phyloP scores from a whole-genome alignment of 495 filamentous ascomycete genomes.

The Annulohypoxylon maeteangense region DNA sequence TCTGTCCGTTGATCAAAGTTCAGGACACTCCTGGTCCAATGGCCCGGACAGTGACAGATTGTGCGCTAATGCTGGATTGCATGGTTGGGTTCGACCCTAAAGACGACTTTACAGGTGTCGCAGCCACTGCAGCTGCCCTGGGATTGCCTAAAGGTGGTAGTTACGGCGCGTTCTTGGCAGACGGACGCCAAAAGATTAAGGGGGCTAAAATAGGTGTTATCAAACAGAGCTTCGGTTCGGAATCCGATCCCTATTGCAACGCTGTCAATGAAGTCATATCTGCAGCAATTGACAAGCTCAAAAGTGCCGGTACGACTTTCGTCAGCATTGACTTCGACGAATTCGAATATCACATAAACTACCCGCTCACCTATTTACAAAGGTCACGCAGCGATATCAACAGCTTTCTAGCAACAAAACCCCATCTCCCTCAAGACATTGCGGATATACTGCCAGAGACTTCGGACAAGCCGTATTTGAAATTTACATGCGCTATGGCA shows the following conservation, averaged over 20 bases:
- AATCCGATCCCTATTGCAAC: slow-evolving; percentile 35
- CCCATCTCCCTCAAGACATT: slow-evolving; percentile 35
- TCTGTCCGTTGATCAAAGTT: slow-evolving; percentile 47
- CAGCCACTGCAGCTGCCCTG: slow-evolving; percentile 33
- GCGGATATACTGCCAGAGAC: slow-evolving; percentile 30
- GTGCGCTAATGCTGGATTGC: slow-evolving; percentile 49
- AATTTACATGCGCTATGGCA: slow-evolving; percentile 29
- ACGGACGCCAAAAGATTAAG: slow-evolving; percentile 26
- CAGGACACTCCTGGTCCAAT: slow-evolving; percentile 54
- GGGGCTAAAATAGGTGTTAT: slow-evolving; percentile 44
- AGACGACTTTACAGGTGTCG: slow-evolving; percentile 44
- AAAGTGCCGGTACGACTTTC: slow-evolving; percentile 35
- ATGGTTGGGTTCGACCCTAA: slow-evolving; percentile 50
- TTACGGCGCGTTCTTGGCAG: slow-evolving; percentile 40
- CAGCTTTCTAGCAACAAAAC: slow-evolving; percentile 46
- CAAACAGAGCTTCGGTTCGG: slow-evolving; percentile 45
- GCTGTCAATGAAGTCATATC: slow-evolving; percentile 44
- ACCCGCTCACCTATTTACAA: slow-evolving; percentile 39
- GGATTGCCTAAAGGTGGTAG: slow-evolving; percentile 43
- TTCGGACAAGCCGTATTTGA: slow-evolving; percentile 31
- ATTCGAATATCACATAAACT: slow-evolving; percentile 46
- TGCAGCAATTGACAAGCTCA: slow-evolving; percentile 36
- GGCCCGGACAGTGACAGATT: slow-evolving; percentile 51
- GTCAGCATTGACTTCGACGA: slow-evolving; percentile 48
- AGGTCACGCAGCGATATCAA: slow-evolving; percentile 50